Base-by-base conservation (phyloP, 2,329 filamentous ascomycete species). In the Sporothrix pseudoabietina region DNA sequence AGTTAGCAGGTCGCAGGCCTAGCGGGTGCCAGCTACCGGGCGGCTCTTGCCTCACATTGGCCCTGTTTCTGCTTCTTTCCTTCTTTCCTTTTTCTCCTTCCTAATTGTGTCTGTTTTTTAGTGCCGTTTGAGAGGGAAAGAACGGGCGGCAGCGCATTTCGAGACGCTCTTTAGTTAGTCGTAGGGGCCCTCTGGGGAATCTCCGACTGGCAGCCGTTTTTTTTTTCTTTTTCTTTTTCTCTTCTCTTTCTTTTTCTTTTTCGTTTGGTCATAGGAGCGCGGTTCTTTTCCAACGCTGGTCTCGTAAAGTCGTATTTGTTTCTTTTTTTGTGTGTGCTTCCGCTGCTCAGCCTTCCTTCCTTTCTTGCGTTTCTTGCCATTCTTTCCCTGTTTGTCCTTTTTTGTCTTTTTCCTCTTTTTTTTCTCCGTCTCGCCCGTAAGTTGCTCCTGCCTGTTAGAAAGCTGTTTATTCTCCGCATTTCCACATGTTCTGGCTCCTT, bases 391-490 rank as follows among this genome's bases (percentile, higher is more conserved):
- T n/a, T n/a, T 35, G 3, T 49, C 47, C 44, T 6, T 16, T 47
- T 47, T 47, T 47, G 44, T n/a, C n/a, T n/a, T n/a, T n/a, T n/a
- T 26, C 26, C 26, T 49, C 44, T 6, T 16, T 55, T 26, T 26
- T 61, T 26, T 19, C 30, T 61, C 16, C 39, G 30, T n/a, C 65
- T 69, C 44, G 47, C 47, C 32, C 49, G 30, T 10, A 55, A 49
- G n/a, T 69, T 54, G 47, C 66, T 69, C 66, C 32, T 55, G 52
- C 65, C 14, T 49, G 4, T 49, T 66, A 49, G 41, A 49, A 49
- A 32, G 10, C 16, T 49, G 19, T 68, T 32, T 52, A 41, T 22
- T 49, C 44, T 68, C 41, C 41, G 61, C 19, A 65, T 49, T 47
- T 32, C 41, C 63, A 49, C 41, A 19, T 52, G 6, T 68, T 12